These are phyloP conservation scores for Litchi chinensis DNA, from an alignment of 345 rosid species.

Conservation along the genomic window DNA sequence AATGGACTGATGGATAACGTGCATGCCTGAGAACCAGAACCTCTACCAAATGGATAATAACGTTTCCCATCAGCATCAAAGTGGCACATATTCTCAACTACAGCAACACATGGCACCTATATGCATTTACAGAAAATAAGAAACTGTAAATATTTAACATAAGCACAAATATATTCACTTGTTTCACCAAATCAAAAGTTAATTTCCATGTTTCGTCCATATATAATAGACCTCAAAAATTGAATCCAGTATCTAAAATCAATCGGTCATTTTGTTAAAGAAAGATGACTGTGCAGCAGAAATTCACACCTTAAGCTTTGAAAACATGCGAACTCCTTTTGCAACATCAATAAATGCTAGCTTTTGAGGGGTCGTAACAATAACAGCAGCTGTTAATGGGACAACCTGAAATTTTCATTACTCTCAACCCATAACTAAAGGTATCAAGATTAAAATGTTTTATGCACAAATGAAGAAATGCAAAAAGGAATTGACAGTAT, in stretches of 20 bases:
- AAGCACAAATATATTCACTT: neutral
- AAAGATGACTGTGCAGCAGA: constrained; percentile 6
- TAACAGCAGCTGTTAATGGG: constrained; percentile 91
- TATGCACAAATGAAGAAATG: neutral
- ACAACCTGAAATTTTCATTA: constrained; percentile 63
- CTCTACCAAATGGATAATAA: constrained; percentile 94
- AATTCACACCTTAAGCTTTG: constrained; percentile 79
- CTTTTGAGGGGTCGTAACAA: constrained; percentile 97
- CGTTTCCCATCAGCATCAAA: constrained; percentile 97
- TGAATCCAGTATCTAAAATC: neutral
- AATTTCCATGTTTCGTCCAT: neutral
- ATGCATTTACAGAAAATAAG: constrained; percentile 21
- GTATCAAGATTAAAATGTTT: neutral
- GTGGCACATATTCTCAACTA: constrained; percentile 97
- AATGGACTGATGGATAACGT: constrained; percentile 13
- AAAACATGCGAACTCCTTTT: constrained; percentile 97
- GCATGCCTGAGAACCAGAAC: constrained; percentile 93
- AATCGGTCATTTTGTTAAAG: constrained; percentile 1
- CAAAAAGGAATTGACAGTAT: neutral
- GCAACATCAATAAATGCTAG: constrained; percentile 96
- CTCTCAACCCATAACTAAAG: constrained; percentile 18
- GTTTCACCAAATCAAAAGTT: neutral
- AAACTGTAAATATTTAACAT: constrained; percentile 2
- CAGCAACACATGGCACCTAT: constrained; percentile 97
- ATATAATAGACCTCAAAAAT: neutral